Conservation (phyloP, 2,329 filamentous ascomycete species). For the Raffaelea ambrosiae region DNA sequence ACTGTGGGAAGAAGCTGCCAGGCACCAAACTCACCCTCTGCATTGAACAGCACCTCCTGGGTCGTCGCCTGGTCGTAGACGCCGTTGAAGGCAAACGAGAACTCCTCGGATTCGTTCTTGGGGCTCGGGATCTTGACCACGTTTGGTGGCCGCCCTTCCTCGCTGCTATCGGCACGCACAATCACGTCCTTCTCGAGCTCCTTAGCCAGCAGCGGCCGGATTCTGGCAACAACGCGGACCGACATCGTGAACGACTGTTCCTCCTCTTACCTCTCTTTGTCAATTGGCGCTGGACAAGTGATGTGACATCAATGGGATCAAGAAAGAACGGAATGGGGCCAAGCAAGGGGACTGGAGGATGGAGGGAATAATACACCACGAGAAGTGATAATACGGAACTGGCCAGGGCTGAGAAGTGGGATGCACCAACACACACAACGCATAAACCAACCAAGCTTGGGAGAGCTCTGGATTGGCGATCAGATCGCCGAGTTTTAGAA, state of each 20-base stretch:
- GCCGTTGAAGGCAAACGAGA: constrained; percentile 88
- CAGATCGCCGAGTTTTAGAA: too few species aligned
- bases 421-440: too few species aligned
- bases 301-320: background rate
- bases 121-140: constrained; percentile 87
- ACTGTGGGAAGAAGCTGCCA: background rate
- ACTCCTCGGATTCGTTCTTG: constrained; percentile 85
- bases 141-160: constrained; percentile 52
- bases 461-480: too few species aligned
- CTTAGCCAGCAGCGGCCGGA: constrained; percentile 77
- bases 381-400: background rate
- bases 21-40: constrained; percentile 50
- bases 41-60: constrained; percentile 81
- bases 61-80: constrained; percentile 76
- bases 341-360: background rate
- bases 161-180: constrained; percentile 57
- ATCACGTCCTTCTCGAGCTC: constrained; percentile 86
- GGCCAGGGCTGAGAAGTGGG: background rate
- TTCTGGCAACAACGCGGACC: constrained; percentile 81
- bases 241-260: constrained; percentile 33
- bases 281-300: too few species aligned
- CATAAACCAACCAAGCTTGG: too few species aligned
- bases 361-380: background rate
- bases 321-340: constrained; percentile 4
- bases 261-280: too few species aligned